A percentile compares a stretch with the other conserved stretches of the same genome.
phyloP scores from a whole-genome alignment of 495 filamentous ascomycete genomes.

The Daldinia concentrica region DNA sequence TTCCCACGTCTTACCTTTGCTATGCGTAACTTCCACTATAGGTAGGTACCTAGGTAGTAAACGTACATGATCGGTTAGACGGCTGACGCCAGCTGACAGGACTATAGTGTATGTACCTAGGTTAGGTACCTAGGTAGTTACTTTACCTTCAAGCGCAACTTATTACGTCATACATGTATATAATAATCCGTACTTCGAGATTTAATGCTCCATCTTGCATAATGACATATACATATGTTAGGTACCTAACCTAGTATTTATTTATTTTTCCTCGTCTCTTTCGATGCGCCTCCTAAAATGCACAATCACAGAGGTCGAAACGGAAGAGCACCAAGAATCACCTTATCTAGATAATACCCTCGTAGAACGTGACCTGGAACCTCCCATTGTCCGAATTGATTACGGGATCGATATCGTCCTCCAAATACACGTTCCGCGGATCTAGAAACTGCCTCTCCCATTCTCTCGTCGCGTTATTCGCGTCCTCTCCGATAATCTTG shows the following conservation, averaged over 20 bases:
- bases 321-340: neutral
- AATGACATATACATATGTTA: no score
- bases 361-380: constrained; percentile 33
- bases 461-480: constrained; percentile 27
- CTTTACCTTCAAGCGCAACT: no score
- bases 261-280: neutral
- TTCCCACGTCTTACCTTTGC: neutral
- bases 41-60: no score
- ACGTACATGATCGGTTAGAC: neutral
- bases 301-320: neutral
- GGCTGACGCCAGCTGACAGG: neutral
- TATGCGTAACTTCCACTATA: no score
- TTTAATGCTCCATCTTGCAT: no score
- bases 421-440: constrained; percentile 25
- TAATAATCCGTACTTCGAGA: no score
- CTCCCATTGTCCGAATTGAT: constrained; percentile 36
- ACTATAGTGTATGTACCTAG: no score
- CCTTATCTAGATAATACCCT: constrained; percentile 21
- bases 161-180: no score
- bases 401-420: constrained; percentile 28
- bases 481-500: constrained; percentile 29
- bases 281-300: neutral
- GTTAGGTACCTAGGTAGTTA: no score
- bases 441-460: constrained; percentile 28
- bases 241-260: no score